Percentiles rank a stretch among this genome's conserved stretches.
Conservation (phyloP, 176 grass and related monocot species). For the Raddia distichophylla region DNA sequence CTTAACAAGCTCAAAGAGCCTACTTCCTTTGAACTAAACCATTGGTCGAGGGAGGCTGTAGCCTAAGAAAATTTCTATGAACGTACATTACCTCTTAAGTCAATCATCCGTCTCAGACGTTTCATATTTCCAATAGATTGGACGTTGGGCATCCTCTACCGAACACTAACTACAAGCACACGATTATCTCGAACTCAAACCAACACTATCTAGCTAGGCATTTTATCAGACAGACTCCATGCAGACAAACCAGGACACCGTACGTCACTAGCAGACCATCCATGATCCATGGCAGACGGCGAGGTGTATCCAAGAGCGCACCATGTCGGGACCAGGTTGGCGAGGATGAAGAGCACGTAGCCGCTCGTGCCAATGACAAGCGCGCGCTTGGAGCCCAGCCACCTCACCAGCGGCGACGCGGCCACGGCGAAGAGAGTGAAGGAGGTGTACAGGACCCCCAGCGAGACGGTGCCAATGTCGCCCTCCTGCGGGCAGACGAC, state of each 20-base stretch:
- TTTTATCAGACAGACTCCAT: constrained; percentile 12
- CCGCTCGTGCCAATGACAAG: constrained; percentile 79
- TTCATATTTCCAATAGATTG: background rate
- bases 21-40: background rate
- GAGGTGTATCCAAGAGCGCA: constrained; percentile 12
- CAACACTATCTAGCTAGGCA: background rate
- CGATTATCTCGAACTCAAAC: no score
- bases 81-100: background rate
- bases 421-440: constrained; percentile 78
- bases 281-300: background rate
- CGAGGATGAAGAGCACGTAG: constrained; percentile 81
- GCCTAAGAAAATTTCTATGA: background rate
- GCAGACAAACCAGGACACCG: background rate
- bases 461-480: constrained; percentile 68
- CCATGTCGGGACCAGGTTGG: constrained; percentile 87
- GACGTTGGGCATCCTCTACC: background rate
- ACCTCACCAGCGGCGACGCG: constrained; percentile 59
- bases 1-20: background rate
- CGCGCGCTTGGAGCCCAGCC: constrained; percentile 63
- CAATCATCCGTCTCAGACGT: background rate
- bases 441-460: constrained; percentile 79
- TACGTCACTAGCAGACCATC: background rate
- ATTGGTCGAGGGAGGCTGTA: background rate
- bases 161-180: background rate
- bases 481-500: constrained; percentile 52